Evolutionary conservation across 495 filamentous ascomycete genomes (phyloP).

Genomic region (Symbiotaphrina buchneri): DNA sequence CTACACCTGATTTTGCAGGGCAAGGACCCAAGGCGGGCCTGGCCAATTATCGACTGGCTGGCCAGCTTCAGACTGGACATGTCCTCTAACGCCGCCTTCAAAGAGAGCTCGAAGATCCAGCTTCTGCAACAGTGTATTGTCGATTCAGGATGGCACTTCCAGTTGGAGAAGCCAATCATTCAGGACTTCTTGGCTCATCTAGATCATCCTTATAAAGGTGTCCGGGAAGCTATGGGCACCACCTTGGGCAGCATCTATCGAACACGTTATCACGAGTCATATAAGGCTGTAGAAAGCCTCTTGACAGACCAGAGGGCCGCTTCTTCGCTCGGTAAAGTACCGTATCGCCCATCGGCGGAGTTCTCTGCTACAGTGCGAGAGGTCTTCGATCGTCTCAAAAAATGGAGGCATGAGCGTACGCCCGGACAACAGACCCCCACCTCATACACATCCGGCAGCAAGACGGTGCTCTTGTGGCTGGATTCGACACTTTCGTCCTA

Average conservation of each 20-base stretch:
- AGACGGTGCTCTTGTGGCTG: conserved; percentile 89
- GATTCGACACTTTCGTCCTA: conserved; percentile 76
- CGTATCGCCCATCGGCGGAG: conserved; percentile 56
- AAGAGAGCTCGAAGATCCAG: conserved; percentile 92
- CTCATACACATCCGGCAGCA: conserved; percentile 86
- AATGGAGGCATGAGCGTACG: conserved; percentile 65
- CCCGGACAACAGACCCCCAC: conserved; percentile 85
- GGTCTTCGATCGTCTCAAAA: conserved; percentile 62
- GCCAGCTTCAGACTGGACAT: conserved; percentile 78
- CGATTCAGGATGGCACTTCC: conserved; percentile 92
- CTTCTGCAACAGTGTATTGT: conserved; percentile 72
- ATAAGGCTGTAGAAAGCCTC: conserved; percentile 48
- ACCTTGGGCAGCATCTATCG: conserved; percentile 72
- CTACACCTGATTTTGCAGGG: conserved; percentile 65
- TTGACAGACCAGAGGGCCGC: conserved; percentile 54
- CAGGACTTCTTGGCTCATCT: conserved; percentile 78
- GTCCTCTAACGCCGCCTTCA: conserved; percentile 92
- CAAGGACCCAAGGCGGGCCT: conserved; percentile 69
- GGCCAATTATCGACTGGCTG: conserved; percentile 71
- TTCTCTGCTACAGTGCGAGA: conserved; percentile 48
- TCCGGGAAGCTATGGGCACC: conserved; percentile 83
- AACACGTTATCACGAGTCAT: conserved; percentile 83
- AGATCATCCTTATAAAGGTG: conserved; percentile 93
- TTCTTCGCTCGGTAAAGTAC: conserved; percentile 67
- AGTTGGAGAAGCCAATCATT: conserved; percentile 67